Percentiles rank a stretch among this genome's conserved stretches.
phyloP scores from a whole-genome alignment of 208 protist genomes.

The Crithidia brevicula region DNA sequence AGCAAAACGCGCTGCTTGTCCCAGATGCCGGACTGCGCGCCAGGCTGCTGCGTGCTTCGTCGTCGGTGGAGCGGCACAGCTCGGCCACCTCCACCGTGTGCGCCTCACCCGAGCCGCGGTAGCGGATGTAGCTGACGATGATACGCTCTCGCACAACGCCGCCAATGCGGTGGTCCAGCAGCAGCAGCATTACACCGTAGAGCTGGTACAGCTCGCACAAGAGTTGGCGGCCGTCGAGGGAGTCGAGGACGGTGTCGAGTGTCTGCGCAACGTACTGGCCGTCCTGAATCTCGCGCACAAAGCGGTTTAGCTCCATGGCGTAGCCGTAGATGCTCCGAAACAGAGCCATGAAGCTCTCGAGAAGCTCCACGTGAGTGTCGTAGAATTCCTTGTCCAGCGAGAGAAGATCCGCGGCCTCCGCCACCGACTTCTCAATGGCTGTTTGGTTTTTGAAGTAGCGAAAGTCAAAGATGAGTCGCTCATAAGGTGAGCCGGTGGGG shows the following conservation, averaged over 20 bases:
- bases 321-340: conserved; percentile 98
- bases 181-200: conserved; percentile 97
- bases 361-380: conserved; percentile 94
- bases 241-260: conserved; percentile 91
- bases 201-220: conserved; percentile 93
- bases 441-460: conserved; percentile 87
- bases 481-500: conserved; percentile 67
- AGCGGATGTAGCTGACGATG: conserved; percentile 97
- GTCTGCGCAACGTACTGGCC: conserved; percentile 92
- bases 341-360: conserved; percentile 96
- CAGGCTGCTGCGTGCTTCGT: conserved; percentile 24
- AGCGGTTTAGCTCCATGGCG: conserved; percentile 89
- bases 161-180: conserved; percentile 94
- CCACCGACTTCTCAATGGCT: conserved; percentile 83
- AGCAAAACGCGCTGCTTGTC: no score
- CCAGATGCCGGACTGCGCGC: no score
- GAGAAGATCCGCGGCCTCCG: conserved; percentile 54
- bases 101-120: conserved; percentile 90
- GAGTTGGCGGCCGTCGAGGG: conserved; percentile 97
- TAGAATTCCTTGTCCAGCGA: conserved; percentile 81
- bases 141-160: conserved; percentile 95
- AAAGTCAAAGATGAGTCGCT: conserved; percentile 94
- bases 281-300: conserved; percentile 93
- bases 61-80: conserved; percentile 94
- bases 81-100: conserved; percentile 96